A percentile compares a stretch with the other conserved stretches of the same genome.
These are phyloP conservation scores for Thelonectria olida DNA, from an alignment of 2,329 filamentous ascomycete genomes.

Conservation along the genomic window DNA sequence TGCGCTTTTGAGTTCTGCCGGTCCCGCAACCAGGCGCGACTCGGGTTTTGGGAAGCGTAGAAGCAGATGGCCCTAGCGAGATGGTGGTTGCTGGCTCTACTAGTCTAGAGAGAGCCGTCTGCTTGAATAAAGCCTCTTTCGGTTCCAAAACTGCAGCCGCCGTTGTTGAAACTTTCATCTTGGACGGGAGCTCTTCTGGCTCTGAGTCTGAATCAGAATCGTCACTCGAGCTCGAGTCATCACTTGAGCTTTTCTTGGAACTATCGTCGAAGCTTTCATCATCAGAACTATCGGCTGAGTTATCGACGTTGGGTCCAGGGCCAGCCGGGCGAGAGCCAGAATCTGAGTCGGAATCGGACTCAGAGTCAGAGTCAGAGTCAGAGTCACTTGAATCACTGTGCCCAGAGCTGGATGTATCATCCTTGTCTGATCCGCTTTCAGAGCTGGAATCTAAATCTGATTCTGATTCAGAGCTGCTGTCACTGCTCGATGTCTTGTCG, in stretches of 20 bases:
- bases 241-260: conserved; percentile 22
- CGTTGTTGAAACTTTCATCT: conserved; percentile 25
- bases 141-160: background rate
- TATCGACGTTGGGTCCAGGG: background rate
- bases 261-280: background rate
- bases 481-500: conserved; percentile 28
- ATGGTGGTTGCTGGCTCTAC: conserved; percentile 7
- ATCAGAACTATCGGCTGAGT: background rate
- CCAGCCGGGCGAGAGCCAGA: background rate
- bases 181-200: conserved; percentile 50
- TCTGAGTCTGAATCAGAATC: conserved; percentile 43
- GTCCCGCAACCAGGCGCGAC: conserved; percentile 50
- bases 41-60: background rate
- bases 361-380: conserved; percentile 18
- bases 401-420: conserved; percentile 24
- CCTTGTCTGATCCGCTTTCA: conserved; percentile 48
- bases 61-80: conserved; percentile 9
- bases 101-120: background rate
- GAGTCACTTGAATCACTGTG: conserved; percentile 24
- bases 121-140: background rate
- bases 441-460: conserved; percentile 40
- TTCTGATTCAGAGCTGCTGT: conserved; percentile 41
- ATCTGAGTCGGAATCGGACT: conserved; percentile 15
- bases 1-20: conserved; percentile 59
- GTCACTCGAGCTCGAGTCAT: conserved; percentile 33